phyloP scores from a whole-genome alignment of 805 yeast genomes.

The Yamadazyma akitaensis region DNA sequence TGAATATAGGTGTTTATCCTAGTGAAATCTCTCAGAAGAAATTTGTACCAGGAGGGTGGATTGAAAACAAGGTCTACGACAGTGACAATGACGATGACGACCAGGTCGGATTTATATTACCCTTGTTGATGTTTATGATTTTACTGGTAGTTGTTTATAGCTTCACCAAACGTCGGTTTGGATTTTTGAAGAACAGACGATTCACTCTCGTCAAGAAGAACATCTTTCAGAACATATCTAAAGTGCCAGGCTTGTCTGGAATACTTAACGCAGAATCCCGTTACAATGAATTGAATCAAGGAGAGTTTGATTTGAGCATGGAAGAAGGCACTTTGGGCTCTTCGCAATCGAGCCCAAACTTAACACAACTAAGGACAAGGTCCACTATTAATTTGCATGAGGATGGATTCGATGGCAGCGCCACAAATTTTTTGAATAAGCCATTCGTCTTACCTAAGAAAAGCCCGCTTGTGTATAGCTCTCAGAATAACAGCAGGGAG shows the following conservation, averaged over 20 bases:
- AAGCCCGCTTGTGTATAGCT: conserved; percentile 10
- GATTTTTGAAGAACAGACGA: conserved; percentile 11
- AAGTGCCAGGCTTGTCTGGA: conserved; percentile 21
- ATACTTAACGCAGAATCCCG: conserved; percentile 9
- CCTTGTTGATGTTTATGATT: conserved; percentile 14
- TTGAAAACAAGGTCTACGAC: conserved; percentile 6
- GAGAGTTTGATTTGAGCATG: conserved; percentile 22
- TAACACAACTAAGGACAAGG: conserved; percentile 30
- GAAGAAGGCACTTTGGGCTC: conserved; percentile 33
- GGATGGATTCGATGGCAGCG: conserved; percentile 6
- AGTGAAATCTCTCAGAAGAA: conserved; percentile 32
- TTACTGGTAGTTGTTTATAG: conserved; percentile 13
- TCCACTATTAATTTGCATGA: conserved; percentile 31
- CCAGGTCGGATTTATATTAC: conserved; percentile 2
- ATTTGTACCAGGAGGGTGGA: conserved; percentile 28
- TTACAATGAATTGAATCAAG: conserved; percentile 16
- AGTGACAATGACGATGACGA: conserved; percentile 20
- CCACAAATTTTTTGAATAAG: conserved; percentile 31
- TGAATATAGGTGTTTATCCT: conserved; percentile 38
- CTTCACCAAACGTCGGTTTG: conserved; percentile 6
- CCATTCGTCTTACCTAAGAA: conserved; percentile 35
- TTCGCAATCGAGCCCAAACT: conserved; percentile 17
- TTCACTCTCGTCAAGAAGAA: conserved; percentile 12
- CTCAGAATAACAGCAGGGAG: conserved; percentile 25
- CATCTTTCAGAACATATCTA: conserved; percentile 13